Base-by-base conservation (phyloP, 176 grass and related monocot species). In the Carex kokanica region DNA sequence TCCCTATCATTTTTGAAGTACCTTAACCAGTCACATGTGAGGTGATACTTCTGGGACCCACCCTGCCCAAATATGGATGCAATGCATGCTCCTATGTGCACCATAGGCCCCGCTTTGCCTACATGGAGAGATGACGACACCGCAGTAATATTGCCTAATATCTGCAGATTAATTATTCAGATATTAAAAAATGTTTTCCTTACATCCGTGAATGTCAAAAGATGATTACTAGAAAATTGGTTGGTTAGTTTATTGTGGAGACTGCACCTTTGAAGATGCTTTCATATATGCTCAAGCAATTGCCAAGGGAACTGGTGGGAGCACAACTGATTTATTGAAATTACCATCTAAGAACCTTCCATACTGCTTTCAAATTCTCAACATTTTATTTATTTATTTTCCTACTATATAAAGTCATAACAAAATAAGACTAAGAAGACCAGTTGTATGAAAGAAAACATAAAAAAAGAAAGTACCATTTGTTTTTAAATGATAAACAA, bases 1-100 rank as follows among this genome's bases (percentile, higher is more conserved):
- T 98, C 95, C 18, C 90, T 84, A 63, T 98, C 92, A 74, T 98
- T 98, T 83, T 94, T 94, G 92, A 98, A 98, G 95, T 91, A 93
- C 65, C 90, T 88, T 10, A 94, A 81, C 95, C 95, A 98, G 63
- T 82, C 91, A 61, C 95, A 94, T 80, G 88, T 98, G 60, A 94
- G 88, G 71, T 77, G 68, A 78, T 93, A 98, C 69, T 90, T 93
- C 31, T 88, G 87, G 8, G 92, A 98, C 16, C 95, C 95, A 27
- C 95, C 95, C 74, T 94, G 95, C 0, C 92, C 95, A 51, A 98
- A 92, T 36, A 98, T 88, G 64, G 88, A 92, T 21, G 92, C 95
- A 55, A 98, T 85, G 69, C 89, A 95, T 84, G 92, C 95, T 27
- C 95, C 95, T 9, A 91, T 98, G 86, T 98, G 95, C 40, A 98